Percentiles rank a stretch among this genome's conserved stretches.
Conservation (phyloP, 2,329 filamentous ascomycete species). For the Bipolaris bicolor region DNA sequence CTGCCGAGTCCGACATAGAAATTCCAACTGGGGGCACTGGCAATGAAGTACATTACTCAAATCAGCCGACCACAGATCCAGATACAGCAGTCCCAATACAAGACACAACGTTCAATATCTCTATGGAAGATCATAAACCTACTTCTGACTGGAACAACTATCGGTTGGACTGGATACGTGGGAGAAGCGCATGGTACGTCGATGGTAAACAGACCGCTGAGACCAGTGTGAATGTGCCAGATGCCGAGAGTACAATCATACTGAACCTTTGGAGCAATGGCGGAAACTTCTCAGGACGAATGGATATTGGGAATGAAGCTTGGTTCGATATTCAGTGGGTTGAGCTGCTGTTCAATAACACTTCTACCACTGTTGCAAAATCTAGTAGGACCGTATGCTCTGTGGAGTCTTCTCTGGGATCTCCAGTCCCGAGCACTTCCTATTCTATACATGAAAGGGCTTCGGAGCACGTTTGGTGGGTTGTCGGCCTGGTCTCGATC, state of each 20-base stretch:
- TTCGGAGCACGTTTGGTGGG: background rate
- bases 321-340: slow-evolving; percentile 21
- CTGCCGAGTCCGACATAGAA: slow-evolving; percentile 20
- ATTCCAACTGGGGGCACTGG: slow-evolving; percentile 10
- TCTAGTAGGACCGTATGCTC: background rate
- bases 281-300: slow-evolving; percentile 12
- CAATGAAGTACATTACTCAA: slow-evolving; percentile 14
- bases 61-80: slow-evolving; percentile 15
- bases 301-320: slow-evolving; percentile 12
- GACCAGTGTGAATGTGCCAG: slow-evolving; percentile 13
- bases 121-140: background rate
- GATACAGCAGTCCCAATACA: slow-evolving; percentile 12
- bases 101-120: slow-evolving; percentile 18
- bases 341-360: slow-evolving; percentile 20
- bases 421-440: slow-evolving; percentile 3
- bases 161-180: slow-evolving; percentile 15
- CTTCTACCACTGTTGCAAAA: background rate
- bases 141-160: slow-evolving; percentile 19
- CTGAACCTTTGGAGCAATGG: slow-evolving; percentile 23
- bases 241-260: slow-evolving; percentile 14
- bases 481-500: background rate
- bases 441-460: background rate
- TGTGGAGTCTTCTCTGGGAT: slow-evolving; percentile 7
- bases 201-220: slow-evolving; percentile 8
- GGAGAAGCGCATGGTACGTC: slow-evolving; percentile 20